Conservation (phyloP, 2,329 filamentous ascomycete genomes). For the Pestalotiopsis sp. region DNA sequence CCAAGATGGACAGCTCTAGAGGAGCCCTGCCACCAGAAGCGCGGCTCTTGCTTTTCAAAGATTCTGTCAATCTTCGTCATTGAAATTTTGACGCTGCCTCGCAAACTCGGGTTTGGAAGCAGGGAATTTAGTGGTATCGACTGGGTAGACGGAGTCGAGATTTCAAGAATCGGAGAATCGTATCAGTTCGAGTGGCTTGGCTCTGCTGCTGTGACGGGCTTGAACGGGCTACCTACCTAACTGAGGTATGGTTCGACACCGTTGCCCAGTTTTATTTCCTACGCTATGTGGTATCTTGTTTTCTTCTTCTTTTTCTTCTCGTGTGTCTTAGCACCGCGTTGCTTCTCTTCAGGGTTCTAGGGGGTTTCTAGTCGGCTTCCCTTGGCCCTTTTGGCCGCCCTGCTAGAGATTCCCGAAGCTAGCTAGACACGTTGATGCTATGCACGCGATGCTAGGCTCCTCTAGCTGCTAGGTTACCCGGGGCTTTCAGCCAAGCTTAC, state of each 20-base stretch:
- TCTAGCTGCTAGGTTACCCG: not conserved
- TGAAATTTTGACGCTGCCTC: not conserved
- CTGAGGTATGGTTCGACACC: not conserved
- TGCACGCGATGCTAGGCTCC: not conserved
- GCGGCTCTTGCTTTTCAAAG: not conserved
- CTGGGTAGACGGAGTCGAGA: not conserved
- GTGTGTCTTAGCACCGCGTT: not conserved
- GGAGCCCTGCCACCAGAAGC: not conserved
- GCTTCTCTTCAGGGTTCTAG: constrained; percentile 3
- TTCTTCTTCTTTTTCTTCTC: not conserved
- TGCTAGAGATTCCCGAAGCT: constrained; percentile 10
- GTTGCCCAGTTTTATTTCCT: not conserved
- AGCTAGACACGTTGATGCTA: not conserved
- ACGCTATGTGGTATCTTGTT: not conserved
- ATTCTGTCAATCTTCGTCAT: not conserved
- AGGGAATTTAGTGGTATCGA: not conserved
- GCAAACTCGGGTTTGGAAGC: not conserved
- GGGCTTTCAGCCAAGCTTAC: not conserved
- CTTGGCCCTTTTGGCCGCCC: not conserved
- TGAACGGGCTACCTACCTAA: not conserved
- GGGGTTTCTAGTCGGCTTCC: constrained; percentile 3
- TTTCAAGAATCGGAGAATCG: not conserved
- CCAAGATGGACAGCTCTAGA: too few relatives aligned
- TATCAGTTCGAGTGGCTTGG: not conserved
- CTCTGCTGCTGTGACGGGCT: not conserved